These are phyloP conservation scores for Arachis hypogaea DNA, from an alignment of 306 rosid species.

Conservation along the genomic window DNA sequence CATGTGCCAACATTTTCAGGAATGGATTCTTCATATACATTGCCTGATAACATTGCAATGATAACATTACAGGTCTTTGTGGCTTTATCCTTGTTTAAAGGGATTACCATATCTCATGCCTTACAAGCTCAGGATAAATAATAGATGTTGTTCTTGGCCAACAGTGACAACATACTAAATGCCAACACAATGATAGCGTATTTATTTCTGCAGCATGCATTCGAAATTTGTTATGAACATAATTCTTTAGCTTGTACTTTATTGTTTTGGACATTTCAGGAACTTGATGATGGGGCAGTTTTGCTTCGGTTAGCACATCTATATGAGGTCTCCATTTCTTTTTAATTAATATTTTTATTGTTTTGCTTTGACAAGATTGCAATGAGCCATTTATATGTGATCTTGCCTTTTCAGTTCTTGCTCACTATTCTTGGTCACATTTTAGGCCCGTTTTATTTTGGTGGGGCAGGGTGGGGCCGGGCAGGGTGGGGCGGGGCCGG, in stretches of 20 bases:
- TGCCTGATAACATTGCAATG: constrained; percentile 71
- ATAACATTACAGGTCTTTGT: constrained; percentile 67
- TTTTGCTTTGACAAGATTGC: constrained; percentile 3
- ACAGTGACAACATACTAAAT: neutral
- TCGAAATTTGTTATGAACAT: constrained; percentile 15
- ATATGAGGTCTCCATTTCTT: constrained; percentile 62
- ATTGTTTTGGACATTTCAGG: constrained; percentile 53
- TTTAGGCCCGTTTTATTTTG: too few species aligned
- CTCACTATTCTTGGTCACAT: neutral
- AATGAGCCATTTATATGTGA: constrained; percentile 1
- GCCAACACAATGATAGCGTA: constrained; percentile 3
- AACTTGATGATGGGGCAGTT: constrained; percentile 62
- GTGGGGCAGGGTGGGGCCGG: too few species aligned
- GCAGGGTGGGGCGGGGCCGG: too few species aligned
- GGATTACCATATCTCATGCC: constrained; percentile 7
- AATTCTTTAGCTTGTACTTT: neutral
- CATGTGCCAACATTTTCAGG: constrained; percentile 60
- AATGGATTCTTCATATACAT: constrained; percentile 60
- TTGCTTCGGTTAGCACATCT: constrained; percentile 81
- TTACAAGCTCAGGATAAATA: constrained; percentile 18
- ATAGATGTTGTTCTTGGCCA: constrained; percentile 22
- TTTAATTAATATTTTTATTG: constrained; percentile 16
- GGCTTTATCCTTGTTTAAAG: constrained; percentile 19
- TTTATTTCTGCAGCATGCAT: neutral
- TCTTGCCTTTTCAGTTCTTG: neutral